These are phyloP conservation scores for Phialocephala subalpina DNA, from an alignment of 2,329 filamentous ascomycete genomes.

Conservation along the genomic window DNA sequence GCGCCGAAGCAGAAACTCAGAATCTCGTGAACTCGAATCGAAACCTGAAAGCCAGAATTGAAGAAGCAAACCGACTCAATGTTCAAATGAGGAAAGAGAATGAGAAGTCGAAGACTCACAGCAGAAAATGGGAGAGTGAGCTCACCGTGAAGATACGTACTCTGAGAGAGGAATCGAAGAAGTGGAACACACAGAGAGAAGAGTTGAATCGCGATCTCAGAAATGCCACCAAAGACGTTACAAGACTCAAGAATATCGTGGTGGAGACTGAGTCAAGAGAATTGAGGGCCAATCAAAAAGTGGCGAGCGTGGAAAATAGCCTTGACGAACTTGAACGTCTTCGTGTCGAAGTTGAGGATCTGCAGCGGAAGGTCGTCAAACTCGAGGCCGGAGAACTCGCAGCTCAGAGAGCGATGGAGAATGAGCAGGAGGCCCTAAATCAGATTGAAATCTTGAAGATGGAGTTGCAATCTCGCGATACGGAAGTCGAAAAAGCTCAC, in stretches of 20 bases:
- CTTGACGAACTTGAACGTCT: conserved; percentile 67
- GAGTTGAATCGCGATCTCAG: conserved; percentile 65
- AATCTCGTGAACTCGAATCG: conserved; percentile 82
- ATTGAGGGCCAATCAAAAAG: conserved; percentile 67
- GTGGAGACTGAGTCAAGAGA: conserved; percentile 75
- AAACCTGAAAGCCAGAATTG: conserved; percentile 74
- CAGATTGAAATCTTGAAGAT: conserved; percentile 66
- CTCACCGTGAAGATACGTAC: conserved; percentile 70
- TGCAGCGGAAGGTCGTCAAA: conserved; percentile 68
- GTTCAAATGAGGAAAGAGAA: conserved; percentile 76
- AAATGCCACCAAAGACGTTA: conserved; percentile 64
- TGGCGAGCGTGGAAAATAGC: conserved; percentile 68
- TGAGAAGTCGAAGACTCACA: conserved; percentile 73
- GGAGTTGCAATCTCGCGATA: conserved; percentile 61
- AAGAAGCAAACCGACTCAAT: conserved; percentile 76
- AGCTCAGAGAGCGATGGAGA: conserved; percentile 62
- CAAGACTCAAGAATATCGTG: conserved; percentile 70
- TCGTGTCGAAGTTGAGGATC: conserved; percentile 63
- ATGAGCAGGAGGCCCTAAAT: conserved; percentile 64
- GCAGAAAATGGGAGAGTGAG: conserved; percentile 81
- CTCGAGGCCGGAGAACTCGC: conserved; percentile 71
- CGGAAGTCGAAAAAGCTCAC: conserved; percentile 51
- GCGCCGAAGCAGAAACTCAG: conserved; percentile 82
- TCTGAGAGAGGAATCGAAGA: conserved; percentile 75
- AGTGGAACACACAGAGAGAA: conserved; percentile 65